Evolutionary conservation across 441 rosid species (phyloP), one percentile per base, ranked within the genome.

Genomic region (Gossypium laxum): DNA sequence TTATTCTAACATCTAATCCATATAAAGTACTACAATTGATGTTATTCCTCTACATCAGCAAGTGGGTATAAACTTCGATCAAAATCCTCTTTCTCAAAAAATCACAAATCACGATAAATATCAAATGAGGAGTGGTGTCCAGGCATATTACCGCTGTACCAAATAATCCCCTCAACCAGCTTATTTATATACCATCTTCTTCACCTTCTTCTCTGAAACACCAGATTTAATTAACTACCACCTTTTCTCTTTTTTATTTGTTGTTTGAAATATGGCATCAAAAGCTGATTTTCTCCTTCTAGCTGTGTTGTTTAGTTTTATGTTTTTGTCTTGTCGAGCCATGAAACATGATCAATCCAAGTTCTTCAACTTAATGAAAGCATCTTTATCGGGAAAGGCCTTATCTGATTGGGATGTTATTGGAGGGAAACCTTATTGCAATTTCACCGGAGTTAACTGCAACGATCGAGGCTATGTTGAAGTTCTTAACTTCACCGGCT

Each of bases 361-460:
- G 56, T 90, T 93, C 83, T 88, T 93, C 84, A 72, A 41, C 67
- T 86, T 87, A 24, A 79, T 89, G 87, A 89, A 75, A 78, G 14
- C 57, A 72, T 89, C 89, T 14, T 75, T 91, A 8, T 82, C 85
- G n/a, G 95, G 93, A 67, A 65, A 78, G 0, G 78, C 82, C 61
- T 72, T 91, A 71, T 78, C 85, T 22, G 81, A 79, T 71, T 93
- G 98, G 98, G 79, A 88, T 47, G 51, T 75, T 50, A 55, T 55
- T 11, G 87, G 80, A 59, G 78, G 71, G 34, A 75, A 69, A 59
- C 50, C 78, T 48, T 78, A 50, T 79, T 91, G 98, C 84, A 83
- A 89, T 77, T 88, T 87, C 79, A 79, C 79, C 1, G 97, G 97
- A 22, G 83, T 93, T 63, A 17, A 74, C 76, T 93, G 98, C 82